These are phyloP conservation scores for Scheffersomyces stipitis DNA, from an alignment of 805 yeast species.

Conservation along the genomic window DNA sequence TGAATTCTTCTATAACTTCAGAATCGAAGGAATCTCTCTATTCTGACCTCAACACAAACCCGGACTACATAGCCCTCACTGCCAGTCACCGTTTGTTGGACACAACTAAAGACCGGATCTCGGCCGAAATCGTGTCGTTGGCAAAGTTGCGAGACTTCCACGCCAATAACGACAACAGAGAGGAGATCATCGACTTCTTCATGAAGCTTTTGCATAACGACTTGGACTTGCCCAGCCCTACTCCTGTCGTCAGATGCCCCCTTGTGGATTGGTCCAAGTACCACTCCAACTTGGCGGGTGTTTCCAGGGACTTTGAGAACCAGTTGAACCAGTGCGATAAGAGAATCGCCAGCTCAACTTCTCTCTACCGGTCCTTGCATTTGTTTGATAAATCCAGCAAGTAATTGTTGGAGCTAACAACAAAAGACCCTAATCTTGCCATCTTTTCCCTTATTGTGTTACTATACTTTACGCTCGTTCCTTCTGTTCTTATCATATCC, in stretches of 20 bases:
- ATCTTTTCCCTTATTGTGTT: neutral
- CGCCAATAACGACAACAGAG: constrained; percentile 12
- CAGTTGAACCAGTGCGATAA: constrained; percentile 5
- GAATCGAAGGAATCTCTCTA: constrained; percentile 5
- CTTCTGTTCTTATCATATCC: too few relatives aligned
- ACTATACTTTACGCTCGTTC: too few relatives aligned
- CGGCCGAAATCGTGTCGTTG: constrained; percentile 30
- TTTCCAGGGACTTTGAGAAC: constrained; percentile 17
- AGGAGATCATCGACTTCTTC: constrained; percentile 31
- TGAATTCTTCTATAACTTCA: constrained; percentile 6
- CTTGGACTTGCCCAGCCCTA: constrained; percentile 34
- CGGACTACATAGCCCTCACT: constrained; percentile 37
- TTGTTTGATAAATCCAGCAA: constrained; percentile 22
- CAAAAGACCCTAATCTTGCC: constrained; percentile 1
- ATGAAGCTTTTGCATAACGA: constrained; percentile 33
- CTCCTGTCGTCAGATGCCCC: constrained; percentile 33
- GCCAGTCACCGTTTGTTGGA: constrained; percentile 31
- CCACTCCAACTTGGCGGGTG: constrained; percentile 27
- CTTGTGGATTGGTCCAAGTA: constrained; percentile 38
- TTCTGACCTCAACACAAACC: constrained; percentile 22
- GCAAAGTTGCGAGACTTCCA: constrained; percentile 26
- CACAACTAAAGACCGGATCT: constrained; percentile 20
- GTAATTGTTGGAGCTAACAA: constrained; percentile 4
- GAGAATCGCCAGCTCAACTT: too few relatives aligned
- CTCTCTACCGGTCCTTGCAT: constrained; percentile 25